Conservation (phyloP, 2,329 filamentous ascomycete species). For the Pseudopyrenochaeta lycopersici region DNA sequence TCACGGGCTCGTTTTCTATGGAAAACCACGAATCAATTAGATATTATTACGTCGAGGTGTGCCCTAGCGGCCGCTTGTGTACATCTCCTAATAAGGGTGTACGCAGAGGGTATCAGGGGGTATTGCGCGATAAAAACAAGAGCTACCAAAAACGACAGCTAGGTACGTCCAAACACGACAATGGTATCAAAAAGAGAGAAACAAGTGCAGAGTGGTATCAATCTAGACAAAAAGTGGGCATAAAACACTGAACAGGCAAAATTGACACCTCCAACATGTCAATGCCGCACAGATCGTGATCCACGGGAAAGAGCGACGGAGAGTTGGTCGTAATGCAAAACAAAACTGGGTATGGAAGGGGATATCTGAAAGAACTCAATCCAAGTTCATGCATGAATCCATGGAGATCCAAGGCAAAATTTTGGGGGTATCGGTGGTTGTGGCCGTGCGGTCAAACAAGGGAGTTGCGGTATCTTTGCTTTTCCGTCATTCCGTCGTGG, state of each 20-base stretch:
- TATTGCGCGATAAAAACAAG: constrained; percentile 49
- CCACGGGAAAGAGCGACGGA: constrained; percentile 37
- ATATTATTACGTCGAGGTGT: constrained; percentile 49
- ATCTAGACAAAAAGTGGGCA: constrained; percentile 51
- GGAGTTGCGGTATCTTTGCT: constrained; percentile 50
- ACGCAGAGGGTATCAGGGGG: constrained; percentile 54
- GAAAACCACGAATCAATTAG: constrained; percentile 44
- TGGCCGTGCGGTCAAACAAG: constrained; percentile 51
- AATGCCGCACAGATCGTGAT: constrained; percentile 46
- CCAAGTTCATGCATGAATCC: constrained; percentile 40
- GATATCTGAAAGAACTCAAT: constrained; percentile 39
- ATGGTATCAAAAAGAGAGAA: constrained; percentile 52
- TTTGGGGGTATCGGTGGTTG: constrained; percentile 42
- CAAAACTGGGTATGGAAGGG: constrained; percentile 40
- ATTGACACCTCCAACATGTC: constrained; percentile 46
- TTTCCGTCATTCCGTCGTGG: constrained; percentile 56
- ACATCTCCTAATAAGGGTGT: constrained; percentile 50
- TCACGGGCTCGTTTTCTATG: neutral
- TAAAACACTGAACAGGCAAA: constrained; percentile 42
- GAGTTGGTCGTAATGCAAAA: constrained; percentile 39
- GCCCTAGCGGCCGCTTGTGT: constrained; percentile 53
- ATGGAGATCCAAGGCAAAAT: constrained; percentile 33
- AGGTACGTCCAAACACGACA: constrained; percentile 35
- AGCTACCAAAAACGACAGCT: constrained; percentile 36
- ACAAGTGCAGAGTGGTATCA: constrained; percentile 54